These are phyloP conservation scores for Graphium sp. DNA, from an alignment of 2,329 filamentous ascomycete species.

Conservation along the genomic window DNA sequence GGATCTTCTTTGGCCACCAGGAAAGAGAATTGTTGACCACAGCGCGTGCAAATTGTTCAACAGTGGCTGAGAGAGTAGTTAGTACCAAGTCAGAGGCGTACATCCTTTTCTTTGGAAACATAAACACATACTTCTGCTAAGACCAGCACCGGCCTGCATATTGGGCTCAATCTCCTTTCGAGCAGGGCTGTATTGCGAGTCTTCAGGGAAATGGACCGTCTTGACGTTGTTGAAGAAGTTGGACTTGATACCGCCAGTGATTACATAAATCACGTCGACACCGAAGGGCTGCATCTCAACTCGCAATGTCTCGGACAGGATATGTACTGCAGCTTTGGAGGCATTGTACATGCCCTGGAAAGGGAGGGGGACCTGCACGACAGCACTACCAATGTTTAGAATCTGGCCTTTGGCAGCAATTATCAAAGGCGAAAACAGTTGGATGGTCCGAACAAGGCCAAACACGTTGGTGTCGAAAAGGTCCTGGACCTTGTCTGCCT, in stretches of 20 bases:
- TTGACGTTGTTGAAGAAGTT: slow-evolving; percentile 18
- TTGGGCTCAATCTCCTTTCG: slow-evolving; percentile 6
- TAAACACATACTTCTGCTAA: neutral
- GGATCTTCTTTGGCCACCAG: slow-evolving; percentile 1
- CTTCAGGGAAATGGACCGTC: slow-evolving; percentile 19
- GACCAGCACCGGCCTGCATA: slow-evolving; percentile 5
- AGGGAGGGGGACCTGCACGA: slow-evolving; percentile 12
- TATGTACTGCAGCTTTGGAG: slow-evolving; percentile 22
- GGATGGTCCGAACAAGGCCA: slow-evolving; percentile 18
- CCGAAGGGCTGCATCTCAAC: slow-evolving; percentile 19
- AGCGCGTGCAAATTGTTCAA: slow-evolving; percentile 7
- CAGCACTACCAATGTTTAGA: slow-evolving; percentile 22
- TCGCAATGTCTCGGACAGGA: slow-evolving; percentile 20
- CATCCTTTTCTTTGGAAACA: slow-evolving; percentile 4
- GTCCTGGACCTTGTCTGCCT: slow-evolving; percentile 7
- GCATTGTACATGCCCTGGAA: slow-evolving; percentile 23
- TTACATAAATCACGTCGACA: slow-evolving; percentile 14
- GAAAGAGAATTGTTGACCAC: slow-evolving; percentile 7
- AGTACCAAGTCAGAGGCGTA: neutral
- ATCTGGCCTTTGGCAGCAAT: slow-evolving; percentile 15
- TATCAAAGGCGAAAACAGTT: slow-evolving; percentile 19
- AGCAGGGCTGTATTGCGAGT: slow-evolving; percentile 8
- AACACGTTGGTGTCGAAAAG: slow-evolving; percentile 21
- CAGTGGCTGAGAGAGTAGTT: slow-evolving; percentile 6
- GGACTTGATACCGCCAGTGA: slow-evolving; percentile 14